A percentile compares a stretch with the other conserved stretches of the same genome.
phyloP scores from a whole-genome alignment of 352 stramenopile species.

The Globisporangium rhizosaccharum region DNA sequence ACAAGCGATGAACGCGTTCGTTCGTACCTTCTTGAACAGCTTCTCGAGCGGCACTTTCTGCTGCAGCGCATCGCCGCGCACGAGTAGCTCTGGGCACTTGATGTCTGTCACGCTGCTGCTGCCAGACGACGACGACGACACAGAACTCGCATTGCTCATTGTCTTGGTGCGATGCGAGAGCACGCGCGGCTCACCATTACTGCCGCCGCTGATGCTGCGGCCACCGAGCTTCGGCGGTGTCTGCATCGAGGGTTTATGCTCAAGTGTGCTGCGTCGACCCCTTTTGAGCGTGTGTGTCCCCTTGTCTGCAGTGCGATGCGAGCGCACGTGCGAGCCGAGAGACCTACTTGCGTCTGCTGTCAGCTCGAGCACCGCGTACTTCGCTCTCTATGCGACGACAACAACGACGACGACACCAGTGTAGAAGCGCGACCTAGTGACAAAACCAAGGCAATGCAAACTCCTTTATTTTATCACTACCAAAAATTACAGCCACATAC shows the following conservation, averaged over 20 bases:
- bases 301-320: not conserved
- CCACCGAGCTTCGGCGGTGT: not conserved
- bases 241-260: not conserved
- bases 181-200: not conserved
- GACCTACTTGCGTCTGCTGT: too few species aligned
- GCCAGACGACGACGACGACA: constrained; percentile 1
- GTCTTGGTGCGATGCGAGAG: constrained; percentile 7
- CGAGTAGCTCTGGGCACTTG: constrained; percentile 43
- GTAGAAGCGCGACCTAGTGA: too few species aligned
- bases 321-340: too few species aligned
- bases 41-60: constrained; percentile 32
- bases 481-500: too few species aligned
- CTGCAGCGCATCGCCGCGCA: constrained; percentile 41
- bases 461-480: too few species aligned
- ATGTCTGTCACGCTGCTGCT: constrained; percentile 1
- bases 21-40: constrained; percentile 44
- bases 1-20: not conserved
- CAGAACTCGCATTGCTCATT: constrained; percentile 11
- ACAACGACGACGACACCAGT: too few species aligned
- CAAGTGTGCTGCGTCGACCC: too few species aligned
- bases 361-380: too few species aligned
- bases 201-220: constrained; percentile 1
- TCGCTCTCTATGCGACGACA: too few species aligned
- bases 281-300: not conserved
- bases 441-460: too few species aligned